These are phyloP conservation scores for Yarrowia sp. DNA, from an alignment of 805 yeast species.

Conservation along the genomic window DNA sequence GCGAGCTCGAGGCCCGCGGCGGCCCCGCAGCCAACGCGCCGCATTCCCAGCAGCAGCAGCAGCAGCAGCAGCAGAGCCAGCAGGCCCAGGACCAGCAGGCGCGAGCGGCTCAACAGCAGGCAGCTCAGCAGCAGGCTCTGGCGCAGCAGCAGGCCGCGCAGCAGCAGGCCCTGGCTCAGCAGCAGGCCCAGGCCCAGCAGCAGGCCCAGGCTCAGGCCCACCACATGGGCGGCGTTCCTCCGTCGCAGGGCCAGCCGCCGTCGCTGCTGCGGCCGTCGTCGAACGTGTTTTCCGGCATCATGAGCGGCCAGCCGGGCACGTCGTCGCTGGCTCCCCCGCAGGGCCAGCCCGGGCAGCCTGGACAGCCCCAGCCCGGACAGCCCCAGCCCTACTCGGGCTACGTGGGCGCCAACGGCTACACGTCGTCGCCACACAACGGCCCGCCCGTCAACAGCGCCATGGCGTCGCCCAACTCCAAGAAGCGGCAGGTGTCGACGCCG, in stretches of 20 bases:
- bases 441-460: slow-evolving; percentile 30
- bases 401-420: slow-evolving; percentile 24
- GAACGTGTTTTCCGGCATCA: slow-evolving; percentile 38
- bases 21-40: slow-evolving; percentile 49
- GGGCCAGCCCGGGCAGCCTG: slow-evolving; percentile 28
- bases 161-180: slow-evolving; percentile 30
- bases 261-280: slow-evolving; percentile 37
- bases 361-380: slow-evolving; percentile 30
- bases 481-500: slow-evolving; percentile 25
- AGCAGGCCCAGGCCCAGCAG: slow-evolving; percentile 20
- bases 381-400: slow-evolving; percentile 32
- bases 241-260: slow-evolving; percentile 34
- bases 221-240: slow-evolving; percentile 31
- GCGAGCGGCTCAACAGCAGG: slow-evolving; percentile 37
- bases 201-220: slow-evolving; percentile 26
- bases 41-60: slow-evolving; percentile 36
- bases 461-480: slow-evolving; percentile 28
- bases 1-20: slow-evolving; percentile 79
- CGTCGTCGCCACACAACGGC: slow-evolving; percentile 26
- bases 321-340: slow-evolving; percentile 27
- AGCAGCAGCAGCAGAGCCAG: slow-evolving; percentile 30
- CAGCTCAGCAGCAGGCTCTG: slow-evolving; percentile 36
- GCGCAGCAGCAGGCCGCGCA: slow-evolving; percentile 33
- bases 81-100: slow-evolving; percentile 39
- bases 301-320: slow-evolving; percentile 37